Conservation (phyloP, 1,139 yeast species). For the Suhomyces bokatorum region DNA sequence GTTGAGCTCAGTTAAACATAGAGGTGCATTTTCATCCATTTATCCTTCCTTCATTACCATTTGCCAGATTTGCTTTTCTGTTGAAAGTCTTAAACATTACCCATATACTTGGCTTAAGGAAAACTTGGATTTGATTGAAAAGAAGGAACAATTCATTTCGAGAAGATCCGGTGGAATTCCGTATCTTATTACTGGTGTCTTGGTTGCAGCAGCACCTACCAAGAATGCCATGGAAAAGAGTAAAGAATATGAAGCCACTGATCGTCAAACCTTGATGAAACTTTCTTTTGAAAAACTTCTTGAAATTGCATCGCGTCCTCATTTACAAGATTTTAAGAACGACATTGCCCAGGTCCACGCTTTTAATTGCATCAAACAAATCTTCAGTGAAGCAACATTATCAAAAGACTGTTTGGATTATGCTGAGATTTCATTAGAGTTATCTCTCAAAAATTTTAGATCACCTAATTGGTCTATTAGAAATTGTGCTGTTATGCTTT, state of each 20-base stretch:
- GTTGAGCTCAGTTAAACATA: conserved; percentile 72
- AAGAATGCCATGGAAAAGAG: neutral
- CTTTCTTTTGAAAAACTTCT: conserved; percentile 53
- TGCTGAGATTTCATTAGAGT: conserved; percentile 57
- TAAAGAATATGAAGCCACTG: neutral
- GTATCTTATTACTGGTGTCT: conserved; percentile 67
- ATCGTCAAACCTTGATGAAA: neutral
- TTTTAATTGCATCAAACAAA: conserved; percentile 74
- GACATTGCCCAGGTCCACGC: conserved; percentile 95
- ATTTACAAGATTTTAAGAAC: conserved; percentile 51
- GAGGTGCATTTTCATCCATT: conserved; percentile 89
- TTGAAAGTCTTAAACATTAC: conserved; percentile 29
- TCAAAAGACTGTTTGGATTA: conserved; percentile 52
- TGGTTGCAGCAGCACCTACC: conserved; percentile 42
- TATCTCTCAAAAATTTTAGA: conserved; percentile 63
- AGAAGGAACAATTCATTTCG: conserved; percentile 67
- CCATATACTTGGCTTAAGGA: conserved; percentile 56
- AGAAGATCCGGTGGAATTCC: conserved; percentile 94
- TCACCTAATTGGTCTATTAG: conserved; percentile 80
- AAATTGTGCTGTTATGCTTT: conserved; percentile 92
- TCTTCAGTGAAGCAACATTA: conserved; percentile 69
- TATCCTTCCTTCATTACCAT: conserved; percentile 73
- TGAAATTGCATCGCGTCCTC: conserved; percentile 52
- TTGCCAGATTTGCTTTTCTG: conserved; percentile 50
- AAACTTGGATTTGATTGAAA: conserved; percentile 53